Percentiles rank a stretch among this genome's conserved stretches.
These are phyloP conservation scores for Telfairia occidentalis DNA, from an alignment of 331 rosid species.

Conservation along the genomic window DNA sequence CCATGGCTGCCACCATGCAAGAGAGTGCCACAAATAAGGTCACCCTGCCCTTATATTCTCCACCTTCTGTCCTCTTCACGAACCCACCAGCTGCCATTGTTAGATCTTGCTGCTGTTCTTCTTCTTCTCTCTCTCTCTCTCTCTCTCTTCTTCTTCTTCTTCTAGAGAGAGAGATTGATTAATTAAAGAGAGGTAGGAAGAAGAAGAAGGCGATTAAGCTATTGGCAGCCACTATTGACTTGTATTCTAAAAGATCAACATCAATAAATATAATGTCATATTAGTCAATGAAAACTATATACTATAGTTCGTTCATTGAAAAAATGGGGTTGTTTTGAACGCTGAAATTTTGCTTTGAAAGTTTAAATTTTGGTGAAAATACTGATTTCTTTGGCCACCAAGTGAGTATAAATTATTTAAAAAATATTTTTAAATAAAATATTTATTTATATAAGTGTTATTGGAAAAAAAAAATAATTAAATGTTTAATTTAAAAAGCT, in stretches of 20 bases:
- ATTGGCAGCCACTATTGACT: background rate
- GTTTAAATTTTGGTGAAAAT: too few species aligned
- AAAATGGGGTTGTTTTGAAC: background rate
- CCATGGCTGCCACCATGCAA: slow-evolving; percentile 1
- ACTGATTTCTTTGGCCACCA: too few species aligned
- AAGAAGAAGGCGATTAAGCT: background rate
- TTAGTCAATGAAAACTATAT: background rate
- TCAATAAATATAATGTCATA: background rate
- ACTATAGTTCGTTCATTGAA: background rate
- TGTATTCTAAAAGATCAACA: background rate
- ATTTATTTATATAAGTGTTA: too few species aligned
- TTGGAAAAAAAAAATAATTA: too few species aligned
- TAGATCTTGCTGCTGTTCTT: background rate
- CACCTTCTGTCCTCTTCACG: background rate
- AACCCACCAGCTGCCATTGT: background rate
- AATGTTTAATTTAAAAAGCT: too few species aligned
- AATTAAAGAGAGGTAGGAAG: background rate
- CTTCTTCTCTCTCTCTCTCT: too few species aligned
- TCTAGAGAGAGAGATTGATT: background rate
- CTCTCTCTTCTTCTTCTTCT: too few species aligned
- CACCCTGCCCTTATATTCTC: background rate
- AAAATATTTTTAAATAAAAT: too few species aligned
- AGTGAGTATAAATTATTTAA: too few species aligned
- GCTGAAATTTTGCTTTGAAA: too few species aligned
- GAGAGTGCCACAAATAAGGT: slow-evolving; percentile 1